These are phyloP conservation scores for Periconia sp. DNA, from an alignment of 2,329 filamentous ascomycete species.

Conservation along the genomic window DNA sequence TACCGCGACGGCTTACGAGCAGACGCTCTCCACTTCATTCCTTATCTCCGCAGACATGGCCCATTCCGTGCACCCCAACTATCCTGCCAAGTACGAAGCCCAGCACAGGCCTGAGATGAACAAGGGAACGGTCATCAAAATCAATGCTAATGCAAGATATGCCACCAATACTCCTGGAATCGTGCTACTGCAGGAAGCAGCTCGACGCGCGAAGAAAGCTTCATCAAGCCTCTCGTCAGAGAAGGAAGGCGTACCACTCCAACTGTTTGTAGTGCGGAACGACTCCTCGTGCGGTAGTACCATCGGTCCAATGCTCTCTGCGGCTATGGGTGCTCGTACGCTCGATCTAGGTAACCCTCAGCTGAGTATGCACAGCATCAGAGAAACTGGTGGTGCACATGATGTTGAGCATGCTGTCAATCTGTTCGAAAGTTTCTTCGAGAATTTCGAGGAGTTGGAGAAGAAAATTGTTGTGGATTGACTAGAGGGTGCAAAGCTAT, in stretches of 20 bases:
- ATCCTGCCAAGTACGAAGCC: slow-evolving; percentile 86
- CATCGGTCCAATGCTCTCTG: slow-evolving; percentile 95
- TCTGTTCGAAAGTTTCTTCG: slow-evolving; percentile 87
- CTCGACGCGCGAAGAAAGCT: slow-evolving; percentile 63
- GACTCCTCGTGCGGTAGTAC: slow-evolving; percentile 94
- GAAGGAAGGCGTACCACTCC: slow-evolving; percentile 78
- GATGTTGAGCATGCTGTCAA: slow-evolving; percentile 87
- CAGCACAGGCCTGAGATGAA: slow-evolving; percentile 95
- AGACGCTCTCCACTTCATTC: slow-evolving; percentile 88
- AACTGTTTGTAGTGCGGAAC: slow-evolving; percentile 95
- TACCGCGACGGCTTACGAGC: slow-evolving; percentile 83
- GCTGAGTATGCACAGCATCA: slow-evolving; percentile 95
- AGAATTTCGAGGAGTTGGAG: slow-evolving; percentile 82
- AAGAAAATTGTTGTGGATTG: slow-evolving; percentile 83
- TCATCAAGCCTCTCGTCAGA: slow-evolving; percentile 48
- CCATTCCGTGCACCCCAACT: slow-evolving; percentile 95
- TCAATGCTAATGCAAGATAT: slow-evolving; percentile 97
- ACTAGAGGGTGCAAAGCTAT: slow-evolving; percentile 37
- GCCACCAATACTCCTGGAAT: slow-evolving; percentile 96
- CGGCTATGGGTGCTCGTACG: slow-evolving; percentile 83
- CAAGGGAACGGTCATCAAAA: slow-evolving; percentile 93
- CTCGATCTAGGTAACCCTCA: slow-evolving; percentile 94
- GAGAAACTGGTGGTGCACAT: slow-evolving; percentile 86
- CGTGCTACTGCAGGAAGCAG: slow-evolving; percentile 87
- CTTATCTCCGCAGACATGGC: slow-evolving; percentile 97